A percentile compares a stretch with the other conserved stretches of the same genome.
These are phyloP conservation scores for Cucurbitaria berberidis DNA, from an alignment of 2,329 filamentous ascomycete species.

Conservation along the genomic window DNA sequence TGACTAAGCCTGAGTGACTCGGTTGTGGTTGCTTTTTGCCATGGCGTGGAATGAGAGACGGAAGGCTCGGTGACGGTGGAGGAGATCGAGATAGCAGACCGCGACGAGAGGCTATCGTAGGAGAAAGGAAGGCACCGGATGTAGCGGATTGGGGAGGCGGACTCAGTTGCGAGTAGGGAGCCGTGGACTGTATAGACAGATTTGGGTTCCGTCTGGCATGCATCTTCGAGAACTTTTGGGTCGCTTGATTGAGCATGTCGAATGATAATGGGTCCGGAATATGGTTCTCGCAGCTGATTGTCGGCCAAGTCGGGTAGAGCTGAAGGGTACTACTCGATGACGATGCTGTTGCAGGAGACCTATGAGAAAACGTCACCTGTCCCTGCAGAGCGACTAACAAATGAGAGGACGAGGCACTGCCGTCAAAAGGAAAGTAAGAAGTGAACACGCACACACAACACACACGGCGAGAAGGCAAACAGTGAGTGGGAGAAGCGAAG, in stretches of 20 bases:
- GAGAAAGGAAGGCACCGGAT: slow-evolving; percentile 45
- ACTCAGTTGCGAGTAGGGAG: slow-evolving; percentile 43
- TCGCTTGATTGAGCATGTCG: slow-evolving; percentile 46
- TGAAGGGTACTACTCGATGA: slow-evolving; percentile 8
- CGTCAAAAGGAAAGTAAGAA: slow-evolving; percentile 9
- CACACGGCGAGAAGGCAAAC: slow-evolving; percentile 4
- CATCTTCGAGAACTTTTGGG: slow-evolving; percentile 49
- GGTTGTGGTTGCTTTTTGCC: slow-evolving; percentile 66
- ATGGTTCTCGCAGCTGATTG: neutral
- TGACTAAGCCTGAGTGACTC: slow-evolving; percentile 60
- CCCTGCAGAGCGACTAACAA: slow-evolving; percentile 24
- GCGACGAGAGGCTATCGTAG: slow-evolving; percentile 50
- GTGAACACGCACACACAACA: slow-evolving; percentile 4
- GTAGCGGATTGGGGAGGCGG: slow-evolving; percentile 39
- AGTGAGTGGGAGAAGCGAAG: slow-evolving; percentile 3
- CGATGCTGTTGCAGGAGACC: slow-evolving; percentile 4
- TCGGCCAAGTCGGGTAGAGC: slow-evolving; percentile 7
- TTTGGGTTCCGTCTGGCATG: slow-evolving; percentile 56
- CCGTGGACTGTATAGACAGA: slow-evolving; percentile 53
- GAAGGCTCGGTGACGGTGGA: slow-evolving; percentile 73
- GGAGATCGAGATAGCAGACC: slow-evolving; percentile 71
- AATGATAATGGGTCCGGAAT: slow-evolving; percentile 9
- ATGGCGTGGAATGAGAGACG: slow-evolving; percentile 69
- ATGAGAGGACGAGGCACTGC: slow-evolving; percentile 28
- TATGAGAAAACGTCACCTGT: slow-evolving; percentile 17